These are phyloP conservation scores for Hagleromyces aurorensis DNA, from an alignment of 805 yeast species.

Conservation along the genomic window DNA sequence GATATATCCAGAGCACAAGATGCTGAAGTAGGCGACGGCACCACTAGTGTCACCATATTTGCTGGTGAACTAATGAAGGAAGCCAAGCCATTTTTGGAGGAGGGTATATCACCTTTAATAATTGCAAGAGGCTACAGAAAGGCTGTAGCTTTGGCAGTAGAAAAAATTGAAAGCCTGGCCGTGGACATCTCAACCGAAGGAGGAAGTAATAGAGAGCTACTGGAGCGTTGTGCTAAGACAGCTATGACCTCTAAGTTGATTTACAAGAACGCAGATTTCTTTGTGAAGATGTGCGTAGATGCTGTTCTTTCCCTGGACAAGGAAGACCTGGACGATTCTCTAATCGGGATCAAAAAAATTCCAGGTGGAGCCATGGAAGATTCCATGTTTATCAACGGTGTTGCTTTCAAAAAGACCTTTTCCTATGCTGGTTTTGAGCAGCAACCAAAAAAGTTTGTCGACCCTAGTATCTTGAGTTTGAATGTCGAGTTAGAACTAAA, in stretches of 20 bases:
- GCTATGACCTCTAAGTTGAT: constrained; percentile 96
- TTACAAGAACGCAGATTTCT: constrained; percentile 77
- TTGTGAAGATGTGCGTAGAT: constrained; percentile 94
- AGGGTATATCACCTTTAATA: constrained; percentile 87
- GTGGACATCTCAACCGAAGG: constrained; percentile 53
- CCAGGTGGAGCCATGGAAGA: constrained; percentile 97
- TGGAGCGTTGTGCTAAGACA: constrained; percentile 90
- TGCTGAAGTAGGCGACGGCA: constrained; percentile 98
- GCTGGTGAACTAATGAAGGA: constrained; percentile 95
- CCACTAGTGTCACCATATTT: constrained; percentile 87
- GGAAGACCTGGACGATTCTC: constrained; percentile 74
- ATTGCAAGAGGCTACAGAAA: constrained; percentile 81
- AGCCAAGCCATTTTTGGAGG: constrained; percentile 85
- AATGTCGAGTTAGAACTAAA: constrained; percentile 93
- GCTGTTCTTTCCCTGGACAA: constrained; percentile 85
- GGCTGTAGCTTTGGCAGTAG: constrained; percentile 72
- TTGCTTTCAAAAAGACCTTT: constrained; percentile 94
- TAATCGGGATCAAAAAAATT: constrained; percentile 91
- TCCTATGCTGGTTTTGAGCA: constrained; percentile 98
- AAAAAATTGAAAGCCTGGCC: constrained; percentile 64
- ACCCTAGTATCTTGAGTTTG: constrained; percentile 77
- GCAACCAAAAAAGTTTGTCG: constrained; percentile 77
- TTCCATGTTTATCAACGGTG: constrained; percentile 82
- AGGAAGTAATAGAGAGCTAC: constrained; percentile 50
- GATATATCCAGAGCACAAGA: constrained; percentile 95